Evolutionary conservation across 768 basidiomycete species (phyloP).

Genomic region (Serendipita sp.): DNA sequence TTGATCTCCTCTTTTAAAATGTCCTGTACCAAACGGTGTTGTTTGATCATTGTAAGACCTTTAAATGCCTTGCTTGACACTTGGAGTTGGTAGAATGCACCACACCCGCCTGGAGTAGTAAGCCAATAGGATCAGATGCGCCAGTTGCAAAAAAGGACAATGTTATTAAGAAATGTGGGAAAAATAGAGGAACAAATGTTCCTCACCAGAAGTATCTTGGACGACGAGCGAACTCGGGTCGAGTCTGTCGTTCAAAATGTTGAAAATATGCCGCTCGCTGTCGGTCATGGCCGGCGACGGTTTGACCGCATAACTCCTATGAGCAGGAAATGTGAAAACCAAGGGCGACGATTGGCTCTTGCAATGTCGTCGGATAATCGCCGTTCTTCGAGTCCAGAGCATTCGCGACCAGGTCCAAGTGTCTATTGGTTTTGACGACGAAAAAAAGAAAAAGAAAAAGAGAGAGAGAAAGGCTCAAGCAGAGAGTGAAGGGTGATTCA

Average conservation of each 20-base stretch:
- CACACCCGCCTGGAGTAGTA: slow-evolving; percentile 63
- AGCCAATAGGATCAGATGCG: neutral
- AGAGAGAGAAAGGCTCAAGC: no score
- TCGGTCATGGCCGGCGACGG: slow-evolving; percentile 18
- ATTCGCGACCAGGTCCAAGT: neutral
- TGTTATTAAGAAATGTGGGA: neutral
- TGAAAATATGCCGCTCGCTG: slow-evolving; percentile 54
- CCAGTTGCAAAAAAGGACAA: neutral
- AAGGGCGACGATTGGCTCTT: no score
- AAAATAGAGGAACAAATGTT: neutral
- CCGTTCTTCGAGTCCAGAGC: neutral
- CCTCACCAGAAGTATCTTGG: slow-evolving; percentile 85
- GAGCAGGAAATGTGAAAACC: neutral
- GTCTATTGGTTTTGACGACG: no score
- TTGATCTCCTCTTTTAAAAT: slow-evolving; percentile 77
- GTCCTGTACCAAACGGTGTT: slow-evolving; percentile 81
- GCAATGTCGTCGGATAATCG: no score
- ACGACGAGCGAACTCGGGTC: slow-evolving; percentile 68
- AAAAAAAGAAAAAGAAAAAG: no score
- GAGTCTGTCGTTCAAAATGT: slow-evolving; percentile 61
- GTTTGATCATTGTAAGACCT: slow-evolving; percentile 75
- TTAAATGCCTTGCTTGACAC: slow-evolving; percentile 77
- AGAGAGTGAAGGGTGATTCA: no score
- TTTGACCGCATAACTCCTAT: neutral
- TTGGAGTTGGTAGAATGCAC: slow-evolving; percentile 87